Evolutionary conservation across 164 flowering plant species (phyloP).

Genomic region (Taxillus chinensis): DNA sequence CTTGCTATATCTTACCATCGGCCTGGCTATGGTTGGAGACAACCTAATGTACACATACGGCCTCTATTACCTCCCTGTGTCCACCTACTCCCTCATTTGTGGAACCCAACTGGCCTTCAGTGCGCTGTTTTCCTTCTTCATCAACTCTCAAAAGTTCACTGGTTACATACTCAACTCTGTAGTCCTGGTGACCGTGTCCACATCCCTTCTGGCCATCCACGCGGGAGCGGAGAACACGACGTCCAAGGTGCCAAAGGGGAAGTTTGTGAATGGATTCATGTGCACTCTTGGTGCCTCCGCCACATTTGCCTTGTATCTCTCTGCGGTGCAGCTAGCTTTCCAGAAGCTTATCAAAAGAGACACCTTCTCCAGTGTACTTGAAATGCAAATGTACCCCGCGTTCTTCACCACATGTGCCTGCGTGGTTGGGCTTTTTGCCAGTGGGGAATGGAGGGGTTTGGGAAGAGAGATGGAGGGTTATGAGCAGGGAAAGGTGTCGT

Average conservation of each 20-base stretch:
- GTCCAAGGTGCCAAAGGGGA: slow-evolving; percentile 5
- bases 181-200: slow-evolving; percentile 13
- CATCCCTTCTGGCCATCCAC: slow-evolving; percentile 5
- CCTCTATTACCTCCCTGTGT: slow-evolving; percentile 14
- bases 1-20: neutral
- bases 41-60: slow-evolving; percentile 16
- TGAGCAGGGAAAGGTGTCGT: slow-evolving; percentile 13
- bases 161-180: slow-evolving; percentile 11
- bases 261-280: slow-evolving; percentile 20
- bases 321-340: slow-evolving; percentile 18
- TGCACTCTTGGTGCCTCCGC: slow-evolving; percentile 24
- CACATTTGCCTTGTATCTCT: slow-evolving; percentile 17
- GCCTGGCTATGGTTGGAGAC: slow-evolving; percentile 3
- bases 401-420: slow-evolving; percentile 16
- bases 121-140: slow-evolving; percentile 12
- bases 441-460: slow-evolving; percentile 24
- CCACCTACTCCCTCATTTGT: slow-evolving; percentile 18
- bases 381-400: slow-evolving; percentile 21
- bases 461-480: slow-evolving; percentile 17
- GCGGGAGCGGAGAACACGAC: slow-evolving; percentile 9
- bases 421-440: slow-evolving; percentile 22
- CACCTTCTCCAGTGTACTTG: slow-evolving; percentile 10
- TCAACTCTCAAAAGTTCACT: slow-evolving; percentile 15
- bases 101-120: slow-evolving; percentile 19
- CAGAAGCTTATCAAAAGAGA: slow-evolving; percentile 18